A percentile compares a stretch with the other conserved stretches of the same genome.
Evolutionary conservation across 306 rosid genomes (phyloP).

Genomic region (Inga leiocalycina): DNA sequence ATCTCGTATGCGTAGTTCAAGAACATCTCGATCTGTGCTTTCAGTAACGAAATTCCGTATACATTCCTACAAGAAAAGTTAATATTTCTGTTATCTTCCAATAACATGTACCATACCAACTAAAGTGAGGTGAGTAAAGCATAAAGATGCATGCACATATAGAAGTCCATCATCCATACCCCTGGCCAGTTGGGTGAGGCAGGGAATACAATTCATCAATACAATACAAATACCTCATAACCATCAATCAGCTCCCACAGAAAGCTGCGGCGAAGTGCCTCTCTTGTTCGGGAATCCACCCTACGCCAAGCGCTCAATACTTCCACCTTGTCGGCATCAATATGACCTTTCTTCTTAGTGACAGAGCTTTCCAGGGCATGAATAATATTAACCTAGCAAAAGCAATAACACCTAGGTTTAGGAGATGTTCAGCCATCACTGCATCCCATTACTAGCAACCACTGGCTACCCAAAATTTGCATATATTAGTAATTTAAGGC

Average conservation of each 20-base stretch:
- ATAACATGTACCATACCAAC: background rate
- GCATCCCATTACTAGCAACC: background rate
- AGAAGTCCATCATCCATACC: constrained; percentile 9
- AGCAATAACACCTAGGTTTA: constrained; percentile 27
- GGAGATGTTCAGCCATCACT: constrained; percentile 23
- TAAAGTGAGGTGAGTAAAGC: background rate
- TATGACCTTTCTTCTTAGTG: constrained; percentile 54
- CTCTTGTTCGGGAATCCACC: constrained; percentile 79
- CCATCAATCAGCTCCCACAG: constrained; percentile 69
- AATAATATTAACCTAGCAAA: constrained; percentile 70
- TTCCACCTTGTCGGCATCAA: constrained; percentile 53
- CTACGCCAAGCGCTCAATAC: constrained; percentile 35
- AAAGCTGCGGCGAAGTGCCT: constrained; percentile 86
- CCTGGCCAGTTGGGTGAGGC: background rate
- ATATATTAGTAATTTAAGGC: background rate
- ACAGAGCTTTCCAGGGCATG: constrained; percentile 48
- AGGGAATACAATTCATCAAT: background rate
- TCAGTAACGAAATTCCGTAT: constrained; percentile 58
- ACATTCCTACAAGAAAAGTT: constrained; percentile 51
- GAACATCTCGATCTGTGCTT: constrained; percentile 49
- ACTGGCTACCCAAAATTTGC: constrained; percentile 19
- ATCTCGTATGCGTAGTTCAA: constrained; percentile 64
- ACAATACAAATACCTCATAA: constrained; percentile 67
- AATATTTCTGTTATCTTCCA: background rate
- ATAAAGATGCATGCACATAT: constrained; percentile 14